Evolutionary conservation across 2,329 filamentous ascomycete genomes (phyloP), one percentile per base, ranked within the genome.

Genomic region (Aspergillus pseudonomiae): DNA sequence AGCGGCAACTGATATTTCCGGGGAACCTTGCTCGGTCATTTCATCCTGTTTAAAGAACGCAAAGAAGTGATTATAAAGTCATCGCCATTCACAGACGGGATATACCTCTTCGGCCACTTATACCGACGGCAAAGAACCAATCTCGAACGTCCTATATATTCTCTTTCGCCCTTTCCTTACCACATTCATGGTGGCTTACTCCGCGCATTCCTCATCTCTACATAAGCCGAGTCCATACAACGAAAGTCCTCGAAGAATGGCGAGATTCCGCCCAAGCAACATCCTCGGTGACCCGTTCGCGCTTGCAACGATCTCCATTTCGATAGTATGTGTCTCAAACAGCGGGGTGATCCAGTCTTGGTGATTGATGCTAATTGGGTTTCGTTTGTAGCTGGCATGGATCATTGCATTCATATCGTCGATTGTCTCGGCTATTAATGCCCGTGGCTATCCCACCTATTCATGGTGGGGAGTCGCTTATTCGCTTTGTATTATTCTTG

Each of bases 271-370:
- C 78, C 80, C 94, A 79, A 91, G 91, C 77, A 96, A 97, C 80
- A 93, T 99, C 72, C 85, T 97, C 65, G 95, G 95, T 73, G 94
- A 99, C 81, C 95, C 95, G 6, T 98, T 99, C 80, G 94, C 94
- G 64, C 86, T 99, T 65, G 93, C 94, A 61, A 98, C 95, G 41
- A 88, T 96, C 68, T 97, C 94, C 63, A 97, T 98, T 78, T 88
- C 91, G 67, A 85, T 92, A 75, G 94, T 97, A 88, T 79, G 93
- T 86, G 36, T 48, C 43, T 50, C 34, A 45, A 21, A 36, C 45
- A 12, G 32, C 24, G 36, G 16, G 39, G 11, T 28, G 19, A 9
- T 48, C 19, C 24, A 30, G 30, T 19, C 21, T 16, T 34, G 16
- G 19, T 32, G 34, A 21, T 34, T 32, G 32, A 50, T 6, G 30